A percentile compares a stretch with the other conserved stretches of the same genome.
phyloP scores from a whole-genome alignment of 805 yeast genomes.

The Saccharomycopsis schoenii region DNA sequence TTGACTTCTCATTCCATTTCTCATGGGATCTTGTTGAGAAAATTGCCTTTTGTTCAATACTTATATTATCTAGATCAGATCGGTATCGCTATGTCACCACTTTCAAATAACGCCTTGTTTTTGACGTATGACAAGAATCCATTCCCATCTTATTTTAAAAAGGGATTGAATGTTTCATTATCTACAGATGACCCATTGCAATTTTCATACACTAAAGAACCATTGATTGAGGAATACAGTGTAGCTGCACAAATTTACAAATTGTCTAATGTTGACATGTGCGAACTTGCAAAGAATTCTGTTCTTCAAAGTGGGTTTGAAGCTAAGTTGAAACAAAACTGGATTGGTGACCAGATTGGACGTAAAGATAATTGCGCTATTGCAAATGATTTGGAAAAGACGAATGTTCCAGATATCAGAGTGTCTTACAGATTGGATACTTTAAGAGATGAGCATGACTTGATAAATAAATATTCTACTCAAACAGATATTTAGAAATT shows the following conservation, averaged over 20 bases:
- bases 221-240: constrained; percentile 93
- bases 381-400: constrained; percentile 85
- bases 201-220: constrained; percentile 94
- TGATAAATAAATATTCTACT: constrained; percentile 39
- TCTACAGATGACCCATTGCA: constrained; percentile 98
- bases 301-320: constrained; percentile 95
- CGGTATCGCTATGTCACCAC: constrained; percentile 97
- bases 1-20: constrained; percentile 86
- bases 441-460: constrained; percentile 54
- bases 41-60: constrained; percentile 91
- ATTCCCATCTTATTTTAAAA: constrained; percentile 77
- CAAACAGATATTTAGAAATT: too few relatives aligned
- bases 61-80: constrained; percentile 88
- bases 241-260: constrained; percentile 98
- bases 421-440: constrained; percentile 80
- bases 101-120: constrained; percentile 92
- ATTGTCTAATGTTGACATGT: constrained; percentile 90
- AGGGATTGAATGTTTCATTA: constrained; percentile 88
- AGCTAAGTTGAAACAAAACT: constrained; percentile 71
- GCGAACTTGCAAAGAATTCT: constrained; percentile 90
- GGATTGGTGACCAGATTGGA: constrained; percentile 26
- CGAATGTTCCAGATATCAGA: constrained; percentile 90
- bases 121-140: constrained; percentile 96
- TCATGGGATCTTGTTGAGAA: constrained; percentile 89
- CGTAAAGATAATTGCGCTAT: constrained; percentile 35